A percentile compares a stretch with the other conserved stretches of the same genome.
Conservation (phyloP, 1,284 basidiomycete species). For the Cutaneotrichosporon spelunceum region DNA sequence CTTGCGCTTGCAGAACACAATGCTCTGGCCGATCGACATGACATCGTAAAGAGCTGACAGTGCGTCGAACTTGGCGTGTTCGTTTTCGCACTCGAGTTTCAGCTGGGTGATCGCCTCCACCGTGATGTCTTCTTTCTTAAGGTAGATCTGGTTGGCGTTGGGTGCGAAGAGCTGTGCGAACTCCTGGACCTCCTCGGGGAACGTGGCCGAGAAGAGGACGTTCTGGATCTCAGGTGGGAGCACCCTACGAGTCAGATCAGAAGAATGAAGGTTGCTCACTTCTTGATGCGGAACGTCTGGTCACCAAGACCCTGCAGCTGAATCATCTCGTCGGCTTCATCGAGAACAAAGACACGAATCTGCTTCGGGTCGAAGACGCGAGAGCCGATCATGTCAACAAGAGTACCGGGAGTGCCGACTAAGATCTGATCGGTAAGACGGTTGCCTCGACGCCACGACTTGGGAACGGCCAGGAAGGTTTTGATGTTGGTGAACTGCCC, state of each 20-base stretch:
- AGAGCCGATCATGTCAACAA: conserved; percentile 71
- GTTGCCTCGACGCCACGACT: conserved; percentile 55
- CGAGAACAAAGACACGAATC: conserved; percentile 91
- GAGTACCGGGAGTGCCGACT: conserved; percentile 94
- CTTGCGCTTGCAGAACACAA: conserved; percentile 91
- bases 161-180: conserved; percentile 93
- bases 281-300: conserved; percentile 91
- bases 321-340: conserved; percentile 99
- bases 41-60: conserved; percentile 86
- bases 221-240: conserved; percentile 64
- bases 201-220: conserved; percentile 96
- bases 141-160: conserved; percentile 90
- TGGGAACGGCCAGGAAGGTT: conserved; percentile 92
- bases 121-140: conserved; percentile 89
- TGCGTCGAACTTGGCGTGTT: conserved; percentile 93
- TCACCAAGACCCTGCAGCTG: conserved; percentile 95
- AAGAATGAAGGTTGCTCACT: conserved; percentile 58
- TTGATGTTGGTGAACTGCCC: conserved; percentile 91
- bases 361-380: conserved; percentile 62
- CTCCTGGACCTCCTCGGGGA: conserved; percentile 84
- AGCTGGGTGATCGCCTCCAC: conserved; percentile 96
- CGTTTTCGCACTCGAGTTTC: conserved; percentile 89
- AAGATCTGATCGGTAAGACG: conserved; percentile 84
- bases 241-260: conserved; percentile 32
- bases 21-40: conserved; percentile 92